These are phyloP conservation scores for Nicotiana noctiflora DNA, from an alignment of 257 asterid species.

Conservation along the genomic window DNA sequence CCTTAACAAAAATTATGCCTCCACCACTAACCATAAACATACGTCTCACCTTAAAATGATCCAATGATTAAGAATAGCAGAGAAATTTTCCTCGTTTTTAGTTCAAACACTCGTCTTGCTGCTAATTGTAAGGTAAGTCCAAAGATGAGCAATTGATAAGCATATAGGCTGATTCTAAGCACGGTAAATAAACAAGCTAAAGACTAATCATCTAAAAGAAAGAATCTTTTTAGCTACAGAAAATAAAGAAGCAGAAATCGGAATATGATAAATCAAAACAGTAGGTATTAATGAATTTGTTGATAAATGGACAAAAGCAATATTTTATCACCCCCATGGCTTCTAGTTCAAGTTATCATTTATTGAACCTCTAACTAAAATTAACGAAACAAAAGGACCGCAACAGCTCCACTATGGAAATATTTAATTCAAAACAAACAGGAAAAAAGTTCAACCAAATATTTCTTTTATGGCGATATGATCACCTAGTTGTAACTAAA, in stretches of 20 bases:
- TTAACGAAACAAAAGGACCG: background rate
- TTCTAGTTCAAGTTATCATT: too few relatives aligned
- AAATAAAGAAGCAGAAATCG: background rate
- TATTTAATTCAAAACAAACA: too few relatives aligned
- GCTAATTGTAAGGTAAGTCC: too few relatives aligned
- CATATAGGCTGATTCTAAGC: too few relatives aligned
- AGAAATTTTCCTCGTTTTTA: background rate
- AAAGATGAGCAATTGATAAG: too few relatives aligned
- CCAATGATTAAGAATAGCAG: background rate
- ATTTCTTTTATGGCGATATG: too few relatives aligned
- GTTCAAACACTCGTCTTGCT: too few relatives aligned
- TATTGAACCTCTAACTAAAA: background rate
- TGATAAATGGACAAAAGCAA: background rate
- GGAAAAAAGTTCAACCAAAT: too few relatives aligned
- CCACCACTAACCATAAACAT: too few relatives aligned
- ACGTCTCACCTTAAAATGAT: too few relatives aligned
- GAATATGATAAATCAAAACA: background rate
- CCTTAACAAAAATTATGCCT: too few relatives aligned
- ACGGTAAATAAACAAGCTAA: background rate
- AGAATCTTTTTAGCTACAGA: background rate
- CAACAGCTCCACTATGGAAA: background rate
- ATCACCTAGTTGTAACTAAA: too few relatives aligned
- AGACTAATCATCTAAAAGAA: background rate
- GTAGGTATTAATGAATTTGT: background rate
- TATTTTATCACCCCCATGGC: background rate